A percentile compares a stretch with the other conserved stretches of the same genome.
Evolutionary conservation across 805 yeast genomes (phyloP).

Genomic region (Ogataea paradorogensis): DNA sequence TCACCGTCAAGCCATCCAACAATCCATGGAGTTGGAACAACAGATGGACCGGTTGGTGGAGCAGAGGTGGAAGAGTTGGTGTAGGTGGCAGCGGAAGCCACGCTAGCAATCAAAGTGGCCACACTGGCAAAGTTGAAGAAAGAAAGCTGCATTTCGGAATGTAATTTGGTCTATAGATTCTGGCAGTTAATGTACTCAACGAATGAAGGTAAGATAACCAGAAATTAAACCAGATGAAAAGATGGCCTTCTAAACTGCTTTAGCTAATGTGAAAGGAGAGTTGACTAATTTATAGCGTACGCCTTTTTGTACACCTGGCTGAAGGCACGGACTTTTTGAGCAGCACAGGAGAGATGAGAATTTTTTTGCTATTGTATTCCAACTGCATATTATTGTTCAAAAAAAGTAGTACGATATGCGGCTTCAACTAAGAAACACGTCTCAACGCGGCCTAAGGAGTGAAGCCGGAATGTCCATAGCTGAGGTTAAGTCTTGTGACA

Average conservation of each 20-base stretch:
- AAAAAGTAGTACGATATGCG: neutral
- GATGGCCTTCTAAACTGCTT: constrained; percentile 6
- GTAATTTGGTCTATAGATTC: constrained; percentile 1
- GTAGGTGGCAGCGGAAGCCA: constrained; percentile 19
- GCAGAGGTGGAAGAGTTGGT: constrained; percentile 21
- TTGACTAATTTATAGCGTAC: neutral
- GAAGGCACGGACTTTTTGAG: neutral
- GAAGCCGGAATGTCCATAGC: neutral
- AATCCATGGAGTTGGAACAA: constrained; percentile 18
- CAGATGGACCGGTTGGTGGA: constrained; percentile 7
- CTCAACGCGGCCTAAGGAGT: neutral
- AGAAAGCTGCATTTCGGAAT: constrained; percentile 19
- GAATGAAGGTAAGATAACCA: constrained; percentile 13
- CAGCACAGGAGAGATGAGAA: neutral
- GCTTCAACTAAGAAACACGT: neutral
- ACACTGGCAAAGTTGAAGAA: constrained; percentile 18
- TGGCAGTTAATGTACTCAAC: constrained; percentile 11
- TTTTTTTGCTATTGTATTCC: neutral
- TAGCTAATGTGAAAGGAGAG: neutral
- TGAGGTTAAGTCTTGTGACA: no score
- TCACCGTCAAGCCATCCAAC: constrained; percentile 16
- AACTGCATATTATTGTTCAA: neutral
- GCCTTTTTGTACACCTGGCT: neutral
- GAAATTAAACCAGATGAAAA: constrained; percentile 3
- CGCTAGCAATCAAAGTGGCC: constrained; percentile 14